Conservation (phyloP, 208 protist genomes). For the Wallacemonas sp. region DNA sequence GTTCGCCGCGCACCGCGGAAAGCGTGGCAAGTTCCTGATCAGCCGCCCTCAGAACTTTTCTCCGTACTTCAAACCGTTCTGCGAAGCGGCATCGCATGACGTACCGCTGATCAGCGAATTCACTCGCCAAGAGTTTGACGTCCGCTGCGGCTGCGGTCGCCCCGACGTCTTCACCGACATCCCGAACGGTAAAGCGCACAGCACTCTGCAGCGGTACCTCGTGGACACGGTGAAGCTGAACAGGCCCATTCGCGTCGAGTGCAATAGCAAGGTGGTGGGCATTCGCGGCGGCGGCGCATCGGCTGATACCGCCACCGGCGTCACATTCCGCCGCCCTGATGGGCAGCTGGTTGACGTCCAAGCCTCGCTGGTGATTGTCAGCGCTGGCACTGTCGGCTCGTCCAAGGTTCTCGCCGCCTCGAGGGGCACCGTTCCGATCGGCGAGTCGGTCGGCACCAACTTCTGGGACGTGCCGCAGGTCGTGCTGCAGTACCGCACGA, state of each 20-base stretch:
- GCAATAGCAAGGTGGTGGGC: conserved; percentile 47
- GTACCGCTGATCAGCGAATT: conserved; percentile 71
- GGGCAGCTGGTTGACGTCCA: conserved; percentile 44
- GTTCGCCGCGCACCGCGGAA: conserved; percentile 62
- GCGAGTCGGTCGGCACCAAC: conserved; percentile 38
- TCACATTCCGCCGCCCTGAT: conserved; percentile 40
- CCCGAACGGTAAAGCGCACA: conserved; percentile 48
- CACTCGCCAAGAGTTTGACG: conserved; percentile 51
- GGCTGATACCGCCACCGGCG: conserved; percentile 33
- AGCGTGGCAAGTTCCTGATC: conserved; percentile 68
- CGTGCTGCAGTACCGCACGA: conserved; percentile 68
- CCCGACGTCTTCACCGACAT: conserved; percentile 64
- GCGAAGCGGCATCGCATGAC: conserved; percentile 69
- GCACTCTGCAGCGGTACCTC: conserved; percentile 70
- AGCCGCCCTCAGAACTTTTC: conserved; percentile 54
- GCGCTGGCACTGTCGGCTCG: conserved; percentile 62
- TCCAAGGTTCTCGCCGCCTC: conserved; percentile 53
- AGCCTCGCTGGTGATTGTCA: conserved; percentile 52
- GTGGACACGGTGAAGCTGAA: conserved; percentile 62
- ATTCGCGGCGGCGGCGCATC: conserved; percentile 29
- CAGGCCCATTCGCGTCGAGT: conserved; percentile 58
- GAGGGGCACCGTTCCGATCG: conserved; percentile 32
- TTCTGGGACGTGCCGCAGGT: conserved; percentile 85
- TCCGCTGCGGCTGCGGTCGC: conserved; percentile 53
- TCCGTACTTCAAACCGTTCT: conserved; percentile 69